Percentiles rank a stretch among this genome's conserved stretches.
Conservation (phyloP, 306 rosid species). For the Lathyrus sativus region DNA sequence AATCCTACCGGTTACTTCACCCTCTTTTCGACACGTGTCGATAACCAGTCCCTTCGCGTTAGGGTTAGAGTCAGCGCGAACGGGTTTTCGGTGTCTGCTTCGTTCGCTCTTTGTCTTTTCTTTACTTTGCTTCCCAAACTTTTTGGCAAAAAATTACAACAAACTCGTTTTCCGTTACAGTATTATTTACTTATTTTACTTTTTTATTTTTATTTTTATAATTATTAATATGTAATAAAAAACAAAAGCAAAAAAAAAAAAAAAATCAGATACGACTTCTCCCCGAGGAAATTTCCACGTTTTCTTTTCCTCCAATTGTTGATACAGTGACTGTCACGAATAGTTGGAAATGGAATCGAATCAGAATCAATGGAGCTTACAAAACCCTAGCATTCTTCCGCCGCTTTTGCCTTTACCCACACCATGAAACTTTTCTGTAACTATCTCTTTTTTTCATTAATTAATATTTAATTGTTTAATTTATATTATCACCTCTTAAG, state of each 20-base stretch:
- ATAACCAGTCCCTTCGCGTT: constrained; percentile 27
- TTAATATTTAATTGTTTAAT: constrained; percentile 17
- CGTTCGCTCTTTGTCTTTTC: constrained; percentile 1
- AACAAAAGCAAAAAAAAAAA: not conserved
- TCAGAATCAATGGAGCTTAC: constrained; percentile 50
- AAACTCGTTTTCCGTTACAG: not conserved
- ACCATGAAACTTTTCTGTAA: constrained; percentile 44
- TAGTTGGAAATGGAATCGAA: constrained; percentile 26
- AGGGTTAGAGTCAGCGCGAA: constrained; percentile 49
- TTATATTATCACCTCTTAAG: constrained; percentile 16
- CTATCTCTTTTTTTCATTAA: constrained; percentile 30
- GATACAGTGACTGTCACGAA: constrained; percentile 18
- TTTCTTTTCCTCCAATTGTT: constrained; percentile 18
- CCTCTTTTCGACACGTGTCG: constrained; percentile 53
- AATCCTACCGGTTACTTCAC: constrained; percentile 4
- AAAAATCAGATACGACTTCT: constrained; percentile 4
- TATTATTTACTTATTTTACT: not conserved
- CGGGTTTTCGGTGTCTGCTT: constrained; percentile 42
- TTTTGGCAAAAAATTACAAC: constrained; percentile 27
- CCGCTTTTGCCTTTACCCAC: constrained; percentile 48
- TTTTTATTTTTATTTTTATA: not conserved
- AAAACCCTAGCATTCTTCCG: constrained; percentile 60
- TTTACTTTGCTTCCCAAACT: constrained; percentile 34
- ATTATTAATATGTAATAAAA: not conserved
- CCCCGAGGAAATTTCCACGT: constrained; percentile 17